Percentiles rank a stretch among this genome's conserved stretches.
These are phyloP conservation scores for Neurospora crassa DNA, from an alignment of 2,329 filamentous ascomycete genomes.

Conservation along the genomic window DNA sequence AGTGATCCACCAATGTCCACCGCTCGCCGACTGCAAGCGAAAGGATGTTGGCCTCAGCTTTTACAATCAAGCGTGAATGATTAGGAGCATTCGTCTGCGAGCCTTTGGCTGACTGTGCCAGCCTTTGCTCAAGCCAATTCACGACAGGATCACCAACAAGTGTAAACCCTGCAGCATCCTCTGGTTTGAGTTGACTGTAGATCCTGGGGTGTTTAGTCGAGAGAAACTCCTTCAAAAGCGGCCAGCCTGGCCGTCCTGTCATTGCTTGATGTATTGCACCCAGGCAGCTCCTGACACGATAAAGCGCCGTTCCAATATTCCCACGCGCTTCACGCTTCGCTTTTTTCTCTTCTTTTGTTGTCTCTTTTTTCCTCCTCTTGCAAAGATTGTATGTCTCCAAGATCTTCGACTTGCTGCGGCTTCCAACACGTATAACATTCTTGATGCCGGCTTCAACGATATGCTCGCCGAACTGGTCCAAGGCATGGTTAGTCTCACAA, in stretches of 20 bases:
- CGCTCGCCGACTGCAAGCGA: constrained; percentile 1
- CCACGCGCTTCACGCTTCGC: rapidly evolving
- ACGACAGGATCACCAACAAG: background rate
- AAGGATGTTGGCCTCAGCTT: constrained; percentile 5
- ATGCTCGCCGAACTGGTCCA: constrained; percentile 58
- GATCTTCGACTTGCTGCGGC: constrained; percentile 42
- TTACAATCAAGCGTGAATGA: background rate
- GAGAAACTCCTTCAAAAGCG: background rate
- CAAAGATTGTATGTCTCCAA: constrained; percentile 43
- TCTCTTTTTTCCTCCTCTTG: background rate
- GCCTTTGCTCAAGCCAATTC: background rate
- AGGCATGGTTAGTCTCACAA: constrained; percentile 50
- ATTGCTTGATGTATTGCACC: background rate
- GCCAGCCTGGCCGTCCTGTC: background rate
- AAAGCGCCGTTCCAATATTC: background rate
- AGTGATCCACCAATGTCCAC: constrained; percentile 9
- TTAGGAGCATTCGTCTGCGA: background rate
- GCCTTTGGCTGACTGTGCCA: too few species aligned
- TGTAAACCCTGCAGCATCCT: background rate
- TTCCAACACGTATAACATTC: constrained; percentile 53
- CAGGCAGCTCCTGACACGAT: background rate
- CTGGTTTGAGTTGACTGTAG: background rate
- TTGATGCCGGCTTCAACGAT: constrained; percentile 45
- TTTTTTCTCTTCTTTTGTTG: background rate
- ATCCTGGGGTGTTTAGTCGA: background rate